Conservation (phyloP, 176 grass and related monocot species). For the Aegilops umbellulata region DNA sequence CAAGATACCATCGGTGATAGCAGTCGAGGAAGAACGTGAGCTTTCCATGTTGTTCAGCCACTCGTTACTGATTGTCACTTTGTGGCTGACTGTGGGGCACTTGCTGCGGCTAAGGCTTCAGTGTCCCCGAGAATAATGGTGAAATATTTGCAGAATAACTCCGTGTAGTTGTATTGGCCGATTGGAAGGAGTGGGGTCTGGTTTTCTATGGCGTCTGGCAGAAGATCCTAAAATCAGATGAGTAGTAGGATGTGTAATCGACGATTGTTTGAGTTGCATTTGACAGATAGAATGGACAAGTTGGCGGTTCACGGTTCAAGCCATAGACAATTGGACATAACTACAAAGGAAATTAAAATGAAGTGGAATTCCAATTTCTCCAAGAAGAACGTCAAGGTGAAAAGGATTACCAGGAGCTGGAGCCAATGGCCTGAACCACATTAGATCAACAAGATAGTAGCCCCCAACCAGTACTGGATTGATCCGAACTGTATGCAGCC, state of each 20-base stretch:
- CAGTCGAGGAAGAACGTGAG: conserved; percentile 39
- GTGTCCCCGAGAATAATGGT: too few relatives aligned
- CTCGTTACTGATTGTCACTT: background rate
- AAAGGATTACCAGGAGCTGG: conserved; percentile 63
- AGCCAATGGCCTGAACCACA: conserved; percentile 65
- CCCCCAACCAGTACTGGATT: conserved; percentile 71
- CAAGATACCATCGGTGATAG: background rate
- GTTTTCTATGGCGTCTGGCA: too few relatives aligned
- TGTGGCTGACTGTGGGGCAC: conserved; percentile 19
- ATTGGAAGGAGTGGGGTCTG: too few relatives aligned
- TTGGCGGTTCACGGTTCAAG: background rate
- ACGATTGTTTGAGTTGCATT: too few relatives aligned
- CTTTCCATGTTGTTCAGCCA: background rate
- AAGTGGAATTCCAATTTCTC: background rate
- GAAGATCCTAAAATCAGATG: too few relatives aligned
- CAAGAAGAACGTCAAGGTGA: conserved; percentile 35
- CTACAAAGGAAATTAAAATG: background rate
- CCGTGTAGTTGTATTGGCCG: too few relatives aligned
- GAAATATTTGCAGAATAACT: too few relatives aligned
- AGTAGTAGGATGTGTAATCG: too few relatives aligned
- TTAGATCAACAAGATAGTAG: conserved; percentile 90
- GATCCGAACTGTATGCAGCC: conserved; percentile 55
- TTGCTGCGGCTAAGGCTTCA: too few relatives aligned
- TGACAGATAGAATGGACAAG: background rate
- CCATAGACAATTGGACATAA: background rate